Conservation (phyloP, 2,329 filamentous ascomycete genomes). For the Penicillium rolfsii region DNA sequence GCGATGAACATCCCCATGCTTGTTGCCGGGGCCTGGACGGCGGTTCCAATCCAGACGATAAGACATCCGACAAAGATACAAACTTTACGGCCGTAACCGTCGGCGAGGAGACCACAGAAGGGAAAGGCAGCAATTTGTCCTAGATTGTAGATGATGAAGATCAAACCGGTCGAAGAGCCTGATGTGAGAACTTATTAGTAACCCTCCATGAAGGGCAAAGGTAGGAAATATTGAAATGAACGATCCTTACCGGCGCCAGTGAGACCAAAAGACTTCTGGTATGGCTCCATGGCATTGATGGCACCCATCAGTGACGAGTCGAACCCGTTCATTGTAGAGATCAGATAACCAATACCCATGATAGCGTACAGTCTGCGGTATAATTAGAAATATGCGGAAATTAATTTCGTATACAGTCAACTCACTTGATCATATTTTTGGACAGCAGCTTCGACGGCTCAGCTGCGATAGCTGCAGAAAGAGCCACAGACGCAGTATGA, state of each 20-base stretch:
- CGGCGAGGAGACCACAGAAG: background rate
- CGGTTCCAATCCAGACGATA: constrained; percentile 6
- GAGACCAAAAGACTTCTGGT: constrained; percentile 4
- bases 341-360: constrained; percentile 6
- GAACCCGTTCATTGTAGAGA: constrained; percentile 7
- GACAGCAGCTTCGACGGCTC: background rate
- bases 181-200: background rate
- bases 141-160: constrained; percentile 7
- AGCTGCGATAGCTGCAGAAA: constrained; percentile 1
- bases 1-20: constrained; percentile 53
- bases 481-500: constrained; percentile 4
- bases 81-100: constrained; percentile 6
- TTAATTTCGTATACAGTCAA: no score
- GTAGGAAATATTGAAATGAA: background rate
- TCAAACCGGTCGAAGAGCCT: constrained; percentile 4
- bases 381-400: background rate
- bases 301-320: constrained; percentile 7
- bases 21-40: constrained; percentile 30
- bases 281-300: constrained; percentile 7
- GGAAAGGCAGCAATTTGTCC: constrained; percentile 6
- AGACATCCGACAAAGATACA: constrained; percentile 8
- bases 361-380: constrained; percentile 1
- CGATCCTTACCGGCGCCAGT: background rate
- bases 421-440: constrained; percentile 6
- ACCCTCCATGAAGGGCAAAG: background rate